A percentile compares a stretch with the other conserved stretches of the same genome.
These are phyloP conservation scores for Fusarium phyllophilum DNA, from an alignment of 2,329 filamentous ascomycete genomes.

Conservation along the genomic window DNA sequence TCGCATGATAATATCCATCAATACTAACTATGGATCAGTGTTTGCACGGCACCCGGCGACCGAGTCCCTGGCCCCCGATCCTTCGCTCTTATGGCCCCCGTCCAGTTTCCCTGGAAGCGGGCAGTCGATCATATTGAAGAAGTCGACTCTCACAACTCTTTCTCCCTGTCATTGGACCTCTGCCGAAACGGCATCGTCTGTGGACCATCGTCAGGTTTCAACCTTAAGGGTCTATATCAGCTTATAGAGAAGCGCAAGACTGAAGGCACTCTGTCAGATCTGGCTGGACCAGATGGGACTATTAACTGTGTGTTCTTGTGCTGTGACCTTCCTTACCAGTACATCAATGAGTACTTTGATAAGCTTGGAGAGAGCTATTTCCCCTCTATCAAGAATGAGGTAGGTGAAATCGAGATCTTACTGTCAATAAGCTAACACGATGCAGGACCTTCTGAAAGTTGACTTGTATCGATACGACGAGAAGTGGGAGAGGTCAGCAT, in stretches of 20 bases:
- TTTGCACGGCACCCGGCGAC: slow-evolving; percentile 67
- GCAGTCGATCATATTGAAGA: slow-evolving; percentile 66
- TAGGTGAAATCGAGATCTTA: not conserved
- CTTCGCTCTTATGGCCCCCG: slow-evolving; percentile 58
- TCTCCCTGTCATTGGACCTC: slow-evolving; percentile 61
- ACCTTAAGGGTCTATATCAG: slow-evolving; percentile 62
- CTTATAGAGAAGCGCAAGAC: slow-evolving; percentile 60
- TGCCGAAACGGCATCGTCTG: slow-evolving; percentile 67
- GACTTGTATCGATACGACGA: slow-evolving; percentile 44
- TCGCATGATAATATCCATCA: accelerated
- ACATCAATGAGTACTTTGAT: slow-evolving; percentile 68
- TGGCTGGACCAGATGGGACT: slow-evolving; percentile 57
- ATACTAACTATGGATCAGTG: slow-evolving; percentile 51
- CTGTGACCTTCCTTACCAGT: slow-evolving; percentile 72
- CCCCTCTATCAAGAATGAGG: slow-evolving; percentile 58
- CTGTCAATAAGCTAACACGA: not conserved
- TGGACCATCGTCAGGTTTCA: slow-evolving; percentile 70
- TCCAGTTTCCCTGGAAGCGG: slow-evolving; percentile 67
- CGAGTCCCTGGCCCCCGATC: slow-evolving; percentile 68
- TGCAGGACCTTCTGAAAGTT: slow-evolving; percentile 38
- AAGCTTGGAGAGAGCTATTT: slow-evolving; percentile 62
- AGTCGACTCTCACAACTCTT: slow-evolving; percentile 65
- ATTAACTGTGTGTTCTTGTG: slow-evolving; percentile 68
- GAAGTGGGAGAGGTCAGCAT: slow-evolving; percentile 39
- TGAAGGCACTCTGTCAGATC: slow-evolving; percentile 54